phyloP scores from a whole-genome alignment of 192 early-diverging fungal species.

The Jimgerdemannia lactiflua region DNA sequence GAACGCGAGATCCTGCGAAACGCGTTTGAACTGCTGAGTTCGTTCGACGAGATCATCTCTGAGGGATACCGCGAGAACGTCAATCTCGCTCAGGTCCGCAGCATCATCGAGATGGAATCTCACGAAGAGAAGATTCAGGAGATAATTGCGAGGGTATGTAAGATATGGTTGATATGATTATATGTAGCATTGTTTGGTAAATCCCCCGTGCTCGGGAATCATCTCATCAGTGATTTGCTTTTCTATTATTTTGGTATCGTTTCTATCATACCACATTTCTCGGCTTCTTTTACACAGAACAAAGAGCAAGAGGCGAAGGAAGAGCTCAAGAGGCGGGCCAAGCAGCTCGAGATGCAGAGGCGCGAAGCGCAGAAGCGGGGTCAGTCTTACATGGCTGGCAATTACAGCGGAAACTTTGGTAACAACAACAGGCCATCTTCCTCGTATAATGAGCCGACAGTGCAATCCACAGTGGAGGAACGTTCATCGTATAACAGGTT shows the following conservation, averaged over 20 bases:
- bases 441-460: conserved; percentile 32
- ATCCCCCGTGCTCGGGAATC: not conserved
- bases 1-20: conserved; percentile 84
- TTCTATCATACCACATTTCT: conserved; percentile 7
- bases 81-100: conserved; percentile 86
- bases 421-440: conserved; percentile 26
- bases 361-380: conserved; percentile 68
- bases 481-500: conserved; percentile 27
- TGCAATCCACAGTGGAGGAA: conserved; percentile 16
- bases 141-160: conserved; percentile 78
- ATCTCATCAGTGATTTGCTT: too few species aligned
- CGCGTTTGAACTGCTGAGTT: conserved; percentile 84
- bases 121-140: conserved; percentile 98
- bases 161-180: too few species aligned
- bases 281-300: conserved; percentile 44
- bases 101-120: conserved; percentile 96
- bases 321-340: conserved; percentile 89
- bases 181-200: not conserved
- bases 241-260: not conserved
- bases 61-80: conserved; percentile 92
- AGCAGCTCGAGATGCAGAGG: conserved; percentile 88
- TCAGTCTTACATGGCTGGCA: conserved; percentile 45
- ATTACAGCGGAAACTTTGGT: conserved; percentile 18
- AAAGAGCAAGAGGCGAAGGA: conserved; percentile 98
- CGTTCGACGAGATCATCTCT: conserved; percentile 96